Evolutionary conservation across 2,329 filamentous ascomycete species (phyloP).

Genomic region (Colletotrichum brevisporum): DNA sequence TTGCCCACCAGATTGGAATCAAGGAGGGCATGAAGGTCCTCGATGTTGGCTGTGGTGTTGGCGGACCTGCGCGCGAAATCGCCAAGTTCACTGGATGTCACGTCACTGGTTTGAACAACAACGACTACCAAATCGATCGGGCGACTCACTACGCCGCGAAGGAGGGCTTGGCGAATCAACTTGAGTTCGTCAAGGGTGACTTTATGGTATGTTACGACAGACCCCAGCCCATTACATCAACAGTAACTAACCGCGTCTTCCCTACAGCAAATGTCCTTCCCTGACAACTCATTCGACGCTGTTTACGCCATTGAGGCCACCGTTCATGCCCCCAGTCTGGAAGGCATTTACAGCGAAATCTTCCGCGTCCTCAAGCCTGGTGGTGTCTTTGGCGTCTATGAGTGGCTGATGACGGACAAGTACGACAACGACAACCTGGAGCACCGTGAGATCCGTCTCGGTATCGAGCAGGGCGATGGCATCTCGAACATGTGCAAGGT

Average conservation of each 20-base stretch:
- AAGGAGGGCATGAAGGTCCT: conserved; percentile 86
- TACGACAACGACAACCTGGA: conserved; percentile 88
- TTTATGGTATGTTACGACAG: conserved; percentile 80
- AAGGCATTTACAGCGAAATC: conserved; percentile 92
- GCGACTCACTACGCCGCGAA: conserved; percentile 84
- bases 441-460: conserved; percentile 88
- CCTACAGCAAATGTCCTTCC: conserved; percentile 86
- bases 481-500: conserved; percentile 96
- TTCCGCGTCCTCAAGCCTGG: conserved; percentile 95
- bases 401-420: conserved; percentile 97
- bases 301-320: conserved; percentile 97
- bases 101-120: conserved; percentile 93
- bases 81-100: conserved; percentile 91
- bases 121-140: conserved; percentile 95
- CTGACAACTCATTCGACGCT: conserved; percentile 89
- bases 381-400: conserved; percentile 92
- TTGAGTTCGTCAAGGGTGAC: conserved; percentile 90
- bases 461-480: conserved; percentile 92
- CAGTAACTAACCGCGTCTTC: not conserved
- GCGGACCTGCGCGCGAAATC: conserved; percentile 93
- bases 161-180: conserved; percentile 81
- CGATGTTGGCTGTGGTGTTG: conserved; percentile 96
- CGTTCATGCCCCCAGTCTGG: conserved; percentile 87
- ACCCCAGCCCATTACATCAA: not conserved
- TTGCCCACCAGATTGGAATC: conserved; percentile 87